Conservation (phyloP, 2,329 filamentous ascomycete species). For the Emericellopsis atlantica region DNA sequence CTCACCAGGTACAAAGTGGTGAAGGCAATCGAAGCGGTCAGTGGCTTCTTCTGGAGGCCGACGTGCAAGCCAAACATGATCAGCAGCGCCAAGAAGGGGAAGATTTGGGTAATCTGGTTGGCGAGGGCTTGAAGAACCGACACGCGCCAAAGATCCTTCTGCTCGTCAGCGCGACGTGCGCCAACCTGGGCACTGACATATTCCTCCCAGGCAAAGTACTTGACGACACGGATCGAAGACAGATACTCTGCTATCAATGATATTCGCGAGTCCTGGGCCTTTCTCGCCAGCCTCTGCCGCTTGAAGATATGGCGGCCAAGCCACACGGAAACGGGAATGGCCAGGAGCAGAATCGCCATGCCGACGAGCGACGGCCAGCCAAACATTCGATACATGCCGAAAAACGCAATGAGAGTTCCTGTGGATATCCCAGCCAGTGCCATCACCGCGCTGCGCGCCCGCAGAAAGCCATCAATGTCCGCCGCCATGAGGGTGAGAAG, state of each 20-base stretch:
- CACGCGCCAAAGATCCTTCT: slow-evolving; percentile 39
- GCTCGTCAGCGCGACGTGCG: slow-evolving; percentile 34
- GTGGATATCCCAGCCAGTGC: slow-evolving; percentile 30
- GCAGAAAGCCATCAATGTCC: slow-evolving; percentile 42
- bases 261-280: slow-evolving; percentile 42
- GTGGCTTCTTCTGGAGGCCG: slow-evolving; percentile 28
- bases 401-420: slow-evolving; percentile 31
- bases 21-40: slow-evolving; percentile 45
- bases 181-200: slow-evolving; percentile 38
- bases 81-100: slow-evolving; percentile 38
- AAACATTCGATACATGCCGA: slow-evolving; percentile 38
- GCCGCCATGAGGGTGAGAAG: slow-evolving; percentile 46
- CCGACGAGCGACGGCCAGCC: slow-evolving; percentile 44
- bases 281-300: slow-evolving; percentile 37
- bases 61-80: slow-evolving; percentile 42
- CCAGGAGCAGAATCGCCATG: slow-evolving; percentile 29
- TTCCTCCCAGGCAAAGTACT: slow-evolving; percentile 49
- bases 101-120: slow-evolving; percentile 34
- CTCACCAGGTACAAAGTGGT: slow-evolving; percentile 41
- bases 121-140: slow-evolving; percentile 32
- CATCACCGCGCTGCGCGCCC: slow-evolving; percentile 36
- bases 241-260: slow-evolving; percentile 46
- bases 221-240: slow-evolving; percentile 42
- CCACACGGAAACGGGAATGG: slow-evolving; percentile 35
- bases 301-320: slow-evolving; percentile 35